Evolutionary conservation across 2,329 filamentous ascomycete species (phyloP).

Genomic region (Chalaropsis ovoidea): DNA sequence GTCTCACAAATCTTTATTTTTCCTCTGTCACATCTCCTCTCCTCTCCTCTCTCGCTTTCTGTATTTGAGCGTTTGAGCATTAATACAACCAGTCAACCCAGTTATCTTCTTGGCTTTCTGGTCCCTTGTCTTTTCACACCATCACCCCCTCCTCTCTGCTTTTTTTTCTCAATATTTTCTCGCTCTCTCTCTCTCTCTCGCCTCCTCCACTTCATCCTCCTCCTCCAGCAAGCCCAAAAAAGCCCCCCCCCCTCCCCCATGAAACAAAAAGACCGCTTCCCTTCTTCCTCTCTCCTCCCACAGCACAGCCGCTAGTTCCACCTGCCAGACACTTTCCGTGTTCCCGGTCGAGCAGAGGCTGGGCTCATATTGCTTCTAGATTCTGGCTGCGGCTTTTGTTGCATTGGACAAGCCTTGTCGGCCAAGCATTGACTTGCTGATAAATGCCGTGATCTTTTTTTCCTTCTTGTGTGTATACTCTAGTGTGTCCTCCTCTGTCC

Average conservation of each 20-base stretch:
- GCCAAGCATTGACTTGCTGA: background rate
- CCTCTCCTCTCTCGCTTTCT: background rate
- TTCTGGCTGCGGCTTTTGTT: conserved; percentile 3
- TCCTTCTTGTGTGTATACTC: background rate
- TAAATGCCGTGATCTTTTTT: conserved; percentile 5
- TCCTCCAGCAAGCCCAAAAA: background rate
- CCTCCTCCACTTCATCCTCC: background rate
- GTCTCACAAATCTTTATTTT: background rate
- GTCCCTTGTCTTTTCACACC: background rate
- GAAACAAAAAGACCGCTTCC: background rate
- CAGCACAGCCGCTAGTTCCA: background rate
- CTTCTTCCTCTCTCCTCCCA: background rate
- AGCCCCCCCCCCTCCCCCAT: background rate
- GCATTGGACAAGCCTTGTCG: background rate
- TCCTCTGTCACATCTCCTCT: background rate
- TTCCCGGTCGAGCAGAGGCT: conserved; percentile 2
- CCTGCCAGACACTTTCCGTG: background rate
- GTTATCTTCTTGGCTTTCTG: background rate
- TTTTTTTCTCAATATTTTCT: background rate
- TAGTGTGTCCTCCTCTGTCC: background rate
- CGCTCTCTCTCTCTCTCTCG: background rate
- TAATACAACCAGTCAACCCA: background rate
- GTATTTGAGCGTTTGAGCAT: conserved; percentile 10
- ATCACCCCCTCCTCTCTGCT: background rate
- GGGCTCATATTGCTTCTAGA: background rate